Percentiles rank a stretch among this genome's conserved stretches.
Evolutionary conservation across 2,329 filamentous ascomycete species (phyloP).

Genomic region (Exophiala bonariae): DNA sequence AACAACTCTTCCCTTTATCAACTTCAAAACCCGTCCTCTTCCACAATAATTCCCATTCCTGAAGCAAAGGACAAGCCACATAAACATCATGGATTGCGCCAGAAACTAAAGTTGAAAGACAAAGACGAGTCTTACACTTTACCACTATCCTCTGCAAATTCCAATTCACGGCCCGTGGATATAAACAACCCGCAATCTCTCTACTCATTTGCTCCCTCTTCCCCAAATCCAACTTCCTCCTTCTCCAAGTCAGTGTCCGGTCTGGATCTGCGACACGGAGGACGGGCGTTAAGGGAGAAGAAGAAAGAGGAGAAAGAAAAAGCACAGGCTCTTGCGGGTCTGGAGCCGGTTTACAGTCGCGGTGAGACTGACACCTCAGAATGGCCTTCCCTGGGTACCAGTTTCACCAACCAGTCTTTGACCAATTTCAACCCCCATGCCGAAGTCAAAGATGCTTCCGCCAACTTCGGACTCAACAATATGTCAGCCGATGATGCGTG

Average conservation of each 20-base stretch:
- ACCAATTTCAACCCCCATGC: constrained; percentile 24
- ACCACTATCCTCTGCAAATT: constrained; percentile 64
- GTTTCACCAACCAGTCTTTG: constrained; percentile 21
- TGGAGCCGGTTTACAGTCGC: constrained; percentile 32
- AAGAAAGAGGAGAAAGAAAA: constrained; percentile 73
- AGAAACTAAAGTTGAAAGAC: constrained; percentile 65
- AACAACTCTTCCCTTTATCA: constrained; percentile 61
- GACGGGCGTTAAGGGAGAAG: constrained; percentile 75
- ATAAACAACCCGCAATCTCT: constrained; percentile 63
- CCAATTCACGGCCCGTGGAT: constrained; percentile 64
- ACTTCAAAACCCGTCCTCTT: constrained; percentile 59
- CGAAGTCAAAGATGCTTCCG: constrained; percentile 29
- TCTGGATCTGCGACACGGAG: constrained; percentile 75
- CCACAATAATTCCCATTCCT: constrained; percentile 47
- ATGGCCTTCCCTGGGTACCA: constrained; percentile 27
- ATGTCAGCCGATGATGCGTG: constrained; percentile 68
- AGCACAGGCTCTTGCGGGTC: constrained; percentile 31
- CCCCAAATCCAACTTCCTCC: constrained; percentile 56
- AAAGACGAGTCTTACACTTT: constrained; percentile 59
- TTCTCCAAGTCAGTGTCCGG: constrained; percentile 84
- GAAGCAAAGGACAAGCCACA: constrained; percentile 46
- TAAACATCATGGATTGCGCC: constrained; percentile 64
- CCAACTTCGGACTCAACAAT: constrained; percentile 64
- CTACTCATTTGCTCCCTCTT: constrained; percentile 66
- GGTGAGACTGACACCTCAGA: constrained; percentile 28